Base-by-base conservation (phyloP, 2,329 filamentous ascomycete genomes). In the Lasiodiplodia sp. region DNA sequence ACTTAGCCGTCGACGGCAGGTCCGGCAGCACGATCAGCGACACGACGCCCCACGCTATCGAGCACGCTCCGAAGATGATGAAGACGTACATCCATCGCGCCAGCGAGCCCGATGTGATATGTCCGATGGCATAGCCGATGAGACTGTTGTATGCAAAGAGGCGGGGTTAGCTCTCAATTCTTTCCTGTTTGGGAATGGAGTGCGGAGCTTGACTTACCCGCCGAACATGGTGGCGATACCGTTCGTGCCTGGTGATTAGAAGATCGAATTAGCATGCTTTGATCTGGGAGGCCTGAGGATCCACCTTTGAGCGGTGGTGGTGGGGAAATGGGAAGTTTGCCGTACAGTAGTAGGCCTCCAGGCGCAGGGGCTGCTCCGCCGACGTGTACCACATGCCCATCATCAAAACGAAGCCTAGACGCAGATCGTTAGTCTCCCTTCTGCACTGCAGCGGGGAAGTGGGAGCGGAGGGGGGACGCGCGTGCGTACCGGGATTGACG, bases 151-250 rank as follows among this genome's bases (percentile, higher is more conserved):
- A 23, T 23, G 68, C 18, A 34, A 28, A 73, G 75, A 18, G 21
- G 11, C 1, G 14, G 2, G 10, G 70, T 49, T 65, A 64, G 40
- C 44, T 10, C 0, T 34, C 49, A 5, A n/a, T 38, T 40, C 5
- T 16, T 18, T 56, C 12, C 12, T 25, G 40, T 8, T n/a, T 14
- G 38, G 40, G 44, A 10, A 34, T n/a, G 25, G 28, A 12, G n/a
- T 11, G 44, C 74, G 34, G 28, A 12, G 23, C 3, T 14, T 14
- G 55, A 34, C 67, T 44, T 37, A 69, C 67, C 83, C 86, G n/a
- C 87, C 87, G 67, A 89, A 87, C 84, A 88, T 88, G 14, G 86
- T 87, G 2, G 86, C 87, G 14, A 89, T 80, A 2, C 87, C 87
- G 52, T 67, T 67, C 25, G 65, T 67, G 53, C 65, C 65, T 67